phyloP scores from a whole-genome alignment of 768 basidiomycete genomes.

The Boletus pseudopeckii region DNA sequence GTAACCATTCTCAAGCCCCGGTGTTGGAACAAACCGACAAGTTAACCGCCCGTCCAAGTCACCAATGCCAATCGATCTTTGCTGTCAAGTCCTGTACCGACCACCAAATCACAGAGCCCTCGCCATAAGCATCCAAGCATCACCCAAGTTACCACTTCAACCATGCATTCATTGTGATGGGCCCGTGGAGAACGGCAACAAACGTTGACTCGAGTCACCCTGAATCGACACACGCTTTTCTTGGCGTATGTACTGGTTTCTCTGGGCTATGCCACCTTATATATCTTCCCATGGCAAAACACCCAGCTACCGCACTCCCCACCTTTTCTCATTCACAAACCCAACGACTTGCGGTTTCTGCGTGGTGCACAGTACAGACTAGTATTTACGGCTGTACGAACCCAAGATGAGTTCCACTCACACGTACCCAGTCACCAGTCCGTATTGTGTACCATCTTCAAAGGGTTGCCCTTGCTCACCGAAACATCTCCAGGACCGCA shows the following conservation, averaged over 20 bases:
- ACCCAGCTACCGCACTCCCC: not conserved
- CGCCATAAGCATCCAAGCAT: not conserved
- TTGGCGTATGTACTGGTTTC: slow-evolving; percentile 15
- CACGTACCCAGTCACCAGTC: slow-evolving; percentile 9
- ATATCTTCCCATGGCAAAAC: not conserved
- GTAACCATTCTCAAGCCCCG: not conserved
- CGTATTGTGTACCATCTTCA: not conserved
- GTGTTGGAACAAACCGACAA: not conserved
- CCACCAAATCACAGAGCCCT: not conserved
- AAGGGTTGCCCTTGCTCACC: not conserved
- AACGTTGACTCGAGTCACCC: not conserved
- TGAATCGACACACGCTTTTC: not conserved
- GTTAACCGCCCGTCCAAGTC: not conserved
- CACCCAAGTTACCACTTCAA: not conserved
- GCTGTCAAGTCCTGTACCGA: not conserved
- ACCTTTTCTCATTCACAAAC: not conserved
- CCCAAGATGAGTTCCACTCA: slow-evolving; percentile 10
- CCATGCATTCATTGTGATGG: not conserved
- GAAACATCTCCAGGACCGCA: slow-evolving; percentile 5
- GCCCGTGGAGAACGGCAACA: not conserved
- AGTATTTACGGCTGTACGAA: not conserved
- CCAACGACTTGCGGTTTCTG: slow-evolving; percentile 1
- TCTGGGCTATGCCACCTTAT: not conserved
- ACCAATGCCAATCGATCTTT: not conserved
- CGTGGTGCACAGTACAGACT: not conserved